phyloP scores from a whole-genome alignment of 2,329 filamentous ascomycete species.

The Fusarium sororula region DNA sequence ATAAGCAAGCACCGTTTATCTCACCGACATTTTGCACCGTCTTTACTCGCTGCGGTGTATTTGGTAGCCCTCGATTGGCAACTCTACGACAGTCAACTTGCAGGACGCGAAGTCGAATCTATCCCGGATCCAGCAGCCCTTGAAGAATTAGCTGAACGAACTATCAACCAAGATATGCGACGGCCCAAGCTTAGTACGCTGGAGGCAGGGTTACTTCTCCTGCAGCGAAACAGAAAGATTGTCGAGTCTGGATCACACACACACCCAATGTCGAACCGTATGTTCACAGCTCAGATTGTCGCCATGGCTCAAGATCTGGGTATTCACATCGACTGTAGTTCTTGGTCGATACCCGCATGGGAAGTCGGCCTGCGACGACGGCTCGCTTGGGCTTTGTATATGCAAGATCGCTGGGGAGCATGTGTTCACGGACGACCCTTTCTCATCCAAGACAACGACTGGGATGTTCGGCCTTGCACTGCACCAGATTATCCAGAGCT shows the following conservation, averaged over 20 bases:
- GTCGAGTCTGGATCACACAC: constrained; percentile 37
- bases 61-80: constrained; percentile 70
- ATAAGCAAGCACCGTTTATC: constrained; percentile 68
- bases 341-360: constrained; percentile 71
- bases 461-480: constrained; percentile 57
- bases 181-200: constrained; percentile 65
- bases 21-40: constrained; percentile 66
- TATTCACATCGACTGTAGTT: constrained; percentile 67
- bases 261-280: constrained; percentile 50
- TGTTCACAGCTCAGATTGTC: constrained; percentile 63
- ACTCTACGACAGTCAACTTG: constrained; percentile 63
- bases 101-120: constrained; percentile 43
- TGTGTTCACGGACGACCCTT: constrained; percentile 66
- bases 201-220: constrained; percentile 63
- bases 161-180: constrained; percentile 58
- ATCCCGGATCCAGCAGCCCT: constrained; percentile 45
- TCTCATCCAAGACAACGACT: constrained; percentile 62
- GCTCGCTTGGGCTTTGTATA: constrained; percentile 71
- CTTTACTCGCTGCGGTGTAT: constrained; percentile 68
- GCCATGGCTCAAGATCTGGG: constrained; percentile 67
- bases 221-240: constrained; percentile 58
- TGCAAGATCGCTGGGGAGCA: constrained; percentile 71
- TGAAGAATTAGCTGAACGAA: constrained; percentile 53
- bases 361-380: constrained; percentile 69
- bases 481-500: constrained; percentile 53